Base-by-base conservation (phyloP, 768 basidiomycete species). In the Kwoniella newhampshirensis region DNA sequence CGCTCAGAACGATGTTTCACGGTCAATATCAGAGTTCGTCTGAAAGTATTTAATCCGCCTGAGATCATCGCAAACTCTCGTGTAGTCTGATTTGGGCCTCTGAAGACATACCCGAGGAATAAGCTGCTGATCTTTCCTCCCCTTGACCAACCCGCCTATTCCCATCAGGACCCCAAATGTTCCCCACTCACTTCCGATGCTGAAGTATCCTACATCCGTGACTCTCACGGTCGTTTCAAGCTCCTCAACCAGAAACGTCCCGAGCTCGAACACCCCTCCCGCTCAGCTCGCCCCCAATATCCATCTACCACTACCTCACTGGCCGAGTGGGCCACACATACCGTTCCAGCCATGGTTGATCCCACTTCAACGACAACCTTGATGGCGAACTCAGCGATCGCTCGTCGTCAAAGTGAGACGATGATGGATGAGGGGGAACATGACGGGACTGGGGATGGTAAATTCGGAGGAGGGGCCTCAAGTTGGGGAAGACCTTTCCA, bases 181-280 rank as follows among this genome's bases (percentile, higher is more conserved):
- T 30, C 44, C 4, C 39, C 46, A 20, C 39, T 51, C 28, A 21
- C 18, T 4, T 58, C 56, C 40, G 49, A 58, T 27, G 49, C 47
- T 8, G 9, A 28, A 13, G 56, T 58, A 3, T 26, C 48, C 18
- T 11, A 35, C 21, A 48, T 58, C 43, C 49, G 43, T 12, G 23
- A 48, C n/a, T 49, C 48, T 3, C 39, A 48, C 27, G 39, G 50
- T n/a, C 48, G 56, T n/a, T 58, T 58, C 49, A 27, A 26, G 15
- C 28, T 58, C 8, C 32, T 58, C 8, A 58, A 58, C 43, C 39
- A 58, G 20, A 58, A 58, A 48, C 56, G 43, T n/a, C 56, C 50
- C 6, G 39, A 51, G 13, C 50, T 51, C 50, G 40, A 41, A 26
- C 2, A 21, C 2, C n/a, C n/a, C n/a, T 18, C 23, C 20, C 21